Conservation (phyloP, 345 rosid species). For the Rhodamnia argentea region DNA sequence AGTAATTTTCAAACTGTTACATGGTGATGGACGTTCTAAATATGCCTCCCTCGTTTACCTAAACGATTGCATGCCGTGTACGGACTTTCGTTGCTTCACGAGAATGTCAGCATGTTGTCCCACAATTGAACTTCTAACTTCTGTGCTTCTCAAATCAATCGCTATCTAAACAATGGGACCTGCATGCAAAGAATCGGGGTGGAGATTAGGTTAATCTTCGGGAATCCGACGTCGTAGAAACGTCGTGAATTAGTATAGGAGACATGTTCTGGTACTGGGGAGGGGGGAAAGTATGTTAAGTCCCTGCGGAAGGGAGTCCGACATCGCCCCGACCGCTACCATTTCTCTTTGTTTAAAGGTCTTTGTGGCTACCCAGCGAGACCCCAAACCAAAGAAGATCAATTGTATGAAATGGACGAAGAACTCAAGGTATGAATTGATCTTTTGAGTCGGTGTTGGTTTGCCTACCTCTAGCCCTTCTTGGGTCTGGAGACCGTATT, state of each 20-base stretch:
- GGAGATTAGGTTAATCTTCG: too few relatives aligned
- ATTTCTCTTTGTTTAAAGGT: too few relatives aligned
- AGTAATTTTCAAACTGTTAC: neutral
- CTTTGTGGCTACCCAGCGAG: too few relatives aligned
- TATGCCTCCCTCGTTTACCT: neutral
- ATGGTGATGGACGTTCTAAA: neutral
- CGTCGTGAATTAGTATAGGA: too few relatives aligned
- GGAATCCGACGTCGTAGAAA: too few relatives aligned
- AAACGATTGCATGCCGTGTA: neutral
- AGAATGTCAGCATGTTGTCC: neutral
- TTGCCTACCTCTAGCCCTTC: neutral
- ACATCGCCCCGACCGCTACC: too few relatives aligned
- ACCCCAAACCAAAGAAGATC: neutral
- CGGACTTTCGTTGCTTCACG: neutral
- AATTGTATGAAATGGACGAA: neutral
- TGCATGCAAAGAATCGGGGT: too few relatives aligned
- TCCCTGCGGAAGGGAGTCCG: too few relatives aligned
- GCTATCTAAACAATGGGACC: too few relatives aligned
- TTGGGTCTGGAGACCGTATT: neutral
- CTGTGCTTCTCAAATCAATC: too few relatives aligned
- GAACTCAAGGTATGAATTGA: neutral
- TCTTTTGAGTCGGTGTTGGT: neutral
- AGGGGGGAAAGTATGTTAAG: too few relatives aligned
- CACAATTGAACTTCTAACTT: neutral
- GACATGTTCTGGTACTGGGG: too few relatives aligned